Conservation (phyloP, 1,284 basidiomycete species). For the Ustilago cynodontis region DNA sequence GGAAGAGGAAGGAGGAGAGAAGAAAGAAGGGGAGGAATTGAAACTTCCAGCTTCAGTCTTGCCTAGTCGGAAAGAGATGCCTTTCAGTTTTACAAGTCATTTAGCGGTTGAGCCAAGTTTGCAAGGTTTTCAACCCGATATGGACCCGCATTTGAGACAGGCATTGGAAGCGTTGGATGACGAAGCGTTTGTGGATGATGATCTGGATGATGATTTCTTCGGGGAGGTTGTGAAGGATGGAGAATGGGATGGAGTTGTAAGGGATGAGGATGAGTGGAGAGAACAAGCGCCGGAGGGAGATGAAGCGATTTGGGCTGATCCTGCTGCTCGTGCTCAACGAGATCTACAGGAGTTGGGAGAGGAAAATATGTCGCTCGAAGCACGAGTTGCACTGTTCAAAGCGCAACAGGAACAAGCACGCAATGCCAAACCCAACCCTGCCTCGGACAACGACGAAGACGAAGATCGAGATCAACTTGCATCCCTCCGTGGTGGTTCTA, state of each 20-base stretch:
- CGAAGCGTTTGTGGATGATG: conserved; percentile 76
- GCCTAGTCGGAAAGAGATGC: conserved; percentile 53
- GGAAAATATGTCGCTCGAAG: conserved; percentile 61
- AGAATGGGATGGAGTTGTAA: conserved; percentile 55
- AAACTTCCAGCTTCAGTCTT: conserved; percentile 77
- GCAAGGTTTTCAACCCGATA: conserved; percentile 90
- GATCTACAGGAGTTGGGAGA: conserved; percentile 43
- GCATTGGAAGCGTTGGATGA: conserved; percentile 94
- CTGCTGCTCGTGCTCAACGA: conserved; percentile 44
- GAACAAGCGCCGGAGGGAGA: conserved; percentile 65
- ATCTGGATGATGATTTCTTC: conserved; percentile 75
- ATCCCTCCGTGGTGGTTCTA: conserved; percentile 35
- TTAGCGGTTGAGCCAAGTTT: conserved; percentile 53
- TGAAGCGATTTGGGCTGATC: conserved; percentile 61
- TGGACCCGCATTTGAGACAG: conserved; percentile 95
- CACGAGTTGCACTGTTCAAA: conserved; percentile 67
- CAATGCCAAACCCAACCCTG: conserved; percentile 11
- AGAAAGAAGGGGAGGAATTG: conserved; percentile 22
- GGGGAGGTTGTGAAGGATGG: conserved; percentile 77
- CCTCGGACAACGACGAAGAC: conserved; percentile 24
- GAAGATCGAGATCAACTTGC: conserved; percentile 59
- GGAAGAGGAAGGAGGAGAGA: conserved; percentile 21
- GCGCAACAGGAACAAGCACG: conserved; percentile 49
- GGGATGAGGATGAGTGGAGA: conserved; percentile 57
- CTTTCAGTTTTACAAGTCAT: conserved; percentile 41